phyloP scores from a whole-genome alignment of 495 filamentous ascomycete genomes.

The Aspergillus homomorphus region DNA sequence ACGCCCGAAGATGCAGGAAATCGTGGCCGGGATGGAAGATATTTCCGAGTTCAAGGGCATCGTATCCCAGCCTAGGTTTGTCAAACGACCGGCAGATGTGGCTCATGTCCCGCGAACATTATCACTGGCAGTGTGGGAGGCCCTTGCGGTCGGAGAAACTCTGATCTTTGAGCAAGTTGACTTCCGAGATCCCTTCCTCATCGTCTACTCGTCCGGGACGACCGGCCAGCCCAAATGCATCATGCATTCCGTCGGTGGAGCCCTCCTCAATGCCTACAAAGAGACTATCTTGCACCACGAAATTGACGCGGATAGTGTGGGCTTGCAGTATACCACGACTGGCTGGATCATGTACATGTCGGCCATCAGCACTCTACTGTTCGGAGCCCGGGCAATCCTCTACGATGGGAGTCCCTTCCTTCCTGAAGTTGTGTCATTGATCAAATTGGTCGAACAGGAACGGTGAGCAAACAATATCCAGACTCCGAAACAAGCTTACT shows the following conservation, averaged over 20 bases:
- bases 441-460: slow-evolving; percentile 57
- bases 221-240: slow-evolving; percentile 76
- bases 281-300: slow-evolving; percentile 61
- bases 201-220: slow-evolving; percentile 71
- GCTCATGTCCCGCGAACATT: slow-evolving; percentile 49
- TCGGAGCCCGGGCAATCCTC: slow-evolving; percentile 56
- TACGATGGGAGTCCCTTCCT: slow-evolving; percentile 79
- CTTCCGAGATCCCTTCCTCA: slow-evolving; percentile 67
- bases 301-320: slow-evolving; percentile 43
- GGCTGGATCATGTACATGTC: slow-evolving; percentile 86
- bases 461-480: slow-evolving; percentile 35
- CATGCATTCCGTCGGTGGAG: slow-evolving; percentile 65
- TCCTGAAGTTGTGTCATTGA: slow-evolving; percentile 57
- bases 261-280: slow-evolving; percentile 56
- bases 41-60: slow-evolving; percentile 60
- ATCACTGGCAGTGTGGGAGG: slow-evolving; percentile 53
- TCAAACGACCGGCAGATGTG: slow-evolving; percentile 54
- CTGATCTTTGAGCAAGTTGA: slow-evolving; percentile 56
- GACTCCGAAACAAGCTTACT: slow-evolving; percentile 10
- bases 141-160: slow-evolving; percentile 34
- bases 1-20: slow-evolving; percentile 64
- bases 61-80: slow-evolving; percentile 64
- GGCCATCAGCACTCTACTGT: slow-evolving; percentile 49
- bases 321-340: slow-evolving; percentile 60
- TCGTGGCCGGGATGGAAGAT: slow-evolving; percentile 57